These are phyloP conservation scores for Breviolum minutum DNA, from an alignment of 73 alveolate species.

Conservation along the genomic window DNA sequence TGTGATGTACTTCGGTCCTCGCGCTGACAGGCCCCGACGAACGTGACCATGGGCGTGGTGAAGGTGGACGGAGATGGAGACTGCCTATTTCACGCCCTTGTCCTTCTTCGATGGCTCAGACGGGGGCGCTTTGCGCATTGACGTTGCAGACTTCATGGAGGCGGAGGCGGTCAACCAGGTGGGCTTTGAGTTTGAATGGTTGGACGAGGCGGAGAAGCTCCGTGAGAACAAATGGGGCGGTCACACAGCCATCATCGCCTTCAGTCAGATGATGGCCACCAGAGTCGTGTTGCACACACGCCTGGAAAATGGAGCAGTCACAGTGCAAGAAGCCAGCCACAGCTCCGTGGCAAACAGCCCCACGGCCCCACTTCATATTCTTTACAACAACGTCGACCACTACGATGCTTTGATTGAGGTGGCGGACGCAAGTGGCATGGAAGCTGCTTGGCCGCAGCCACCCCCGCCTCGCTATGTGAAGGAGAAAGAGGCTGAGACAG, in stretches of 20 bases:
- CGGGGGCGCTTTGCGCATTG: slow-evolving; percentile 35
- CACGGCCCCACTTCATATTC: background rate
- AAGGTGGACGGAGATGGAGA: slow-evolving; percentile 53
- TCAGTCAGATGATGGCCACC: background rate
- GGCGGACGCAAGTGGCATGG: background rate
- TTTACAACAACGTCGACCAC: background rate
- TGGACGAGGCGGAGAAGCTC: background rate
- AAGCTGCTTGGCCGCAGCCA: background rate
- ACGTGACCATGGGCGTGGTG: background rate
- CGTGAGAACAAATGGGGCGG: slow-evolving; percentile 46
- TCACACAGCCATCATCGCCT: background rate
- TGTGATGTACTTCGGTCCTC: too few species aligned
- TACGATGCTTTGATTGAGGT: background rate
- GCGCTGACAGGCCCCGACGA: too few species aligned
- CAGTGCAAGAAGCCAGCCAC: slow-evolving; percentile 4
- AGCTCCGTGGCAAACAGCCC: background rate
- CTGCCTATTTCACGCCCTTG: slow-evolving; percentile 82
- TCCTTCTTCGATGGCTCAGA: background rate
- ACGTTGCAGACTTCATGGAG: slow-evolving; percentile 69
- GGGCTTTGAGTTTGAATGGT: background rate
- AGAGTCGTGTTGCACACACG: background rate
- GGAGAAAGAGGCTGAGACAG: too few species aligned
- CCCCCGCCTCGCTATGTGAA: background rate
- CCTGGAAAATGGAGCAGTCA: too few species aligned
- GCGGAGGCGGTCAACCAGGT: background rate